Percentiles rank a stretch among this genome's conserved stretches.
Evolutionary conservation across 2,329 filamentous ascomycete species (phyloP).

Genomic region (Talaromyces funiculosus): DNA sequence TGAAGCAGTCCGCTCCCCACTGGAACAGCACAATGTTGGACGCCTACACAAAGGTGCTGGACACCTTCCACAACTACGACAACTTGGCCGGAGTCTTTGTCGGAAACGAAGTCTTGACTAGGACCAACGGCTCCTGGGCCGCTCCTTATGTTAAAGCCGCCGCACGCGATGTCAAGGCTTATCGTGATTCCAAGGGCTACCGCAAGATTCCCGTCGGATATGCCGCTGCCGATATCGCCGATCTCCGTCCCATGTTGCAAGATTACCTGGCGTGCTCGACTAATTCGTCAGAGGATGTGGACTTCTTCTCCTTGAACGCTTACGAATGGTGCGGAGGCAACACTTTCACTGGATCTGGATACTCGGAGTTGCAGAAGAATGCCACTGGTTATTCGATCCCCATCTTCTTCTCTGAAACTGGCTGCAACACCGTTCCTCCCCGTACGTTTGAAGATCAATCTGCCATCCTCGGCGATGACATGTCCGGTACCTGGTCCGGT

Average conservation of each 20-base stretch:
- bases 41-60: constrained; percentile 65
- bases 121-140: constrained; percentile 50
- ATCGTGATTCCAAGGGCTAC: constrained; percentile 69
- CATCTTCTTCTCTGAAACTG: constrained; percentile 85
- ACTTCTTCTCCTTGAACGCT: constrained; percentile 82
- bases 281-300: constrained; percentile 61
- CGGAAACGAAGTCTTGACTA: constrained; percentile 71
- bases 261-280: constrained; percentile 74
- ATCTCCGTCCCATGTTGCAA: constrained; percentile 59
- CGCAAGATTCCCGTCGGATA: constrained; percentile 80
- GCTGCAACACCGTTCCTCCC: constrained; percentile 58
- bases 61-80: constrained; percentile 69
- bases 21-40: constrained; percentile 71
- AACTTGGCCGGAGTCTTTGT: constrained; percentile 81
- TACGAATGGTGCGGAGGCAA: constrained; percentile 69
- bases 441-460: constrained; percentile 57
- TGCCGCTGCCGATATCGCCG: constrained; percentile 76
- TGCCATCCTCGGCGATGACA: constrained; percentile 68
- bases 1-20: constrained; percentile 49
- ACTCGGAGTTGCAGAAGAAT: constrained; percentile 60
- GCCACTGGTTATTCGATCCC: constrained; percentile 70
- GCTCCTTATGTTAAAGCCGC: constrained; percentile 82
- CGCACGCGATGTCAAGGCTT: constrained; percentile 73
- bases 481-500: constrained; percentile 67
- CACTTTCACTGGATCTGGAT: constrained; percentile 60